Conservation (phyloP, 106 monocot genomes). For the Allium sativum region DNA sequence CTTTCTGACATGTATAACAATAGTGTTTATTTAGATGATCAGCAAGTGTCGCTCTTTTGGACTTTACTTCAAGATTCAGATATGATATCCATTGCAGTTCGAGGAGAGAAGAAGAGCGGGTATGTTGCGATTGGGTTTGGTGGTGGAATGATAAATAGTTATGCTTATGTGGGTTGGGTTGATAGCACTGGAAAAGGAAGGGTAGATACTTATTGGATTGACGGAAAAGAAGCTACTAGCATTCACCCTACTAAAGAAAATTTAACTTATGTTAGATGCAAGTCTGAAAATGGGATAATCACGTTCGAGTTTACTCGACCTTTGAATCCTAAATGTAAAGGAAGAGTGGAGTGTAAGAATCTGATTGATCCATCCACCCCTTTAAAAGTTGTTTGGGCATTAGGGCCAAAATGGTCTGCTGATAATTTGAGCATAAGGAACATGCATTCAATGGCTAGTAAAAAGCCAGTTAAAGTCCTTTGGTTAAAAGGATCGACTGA, state of each 20-base stretch:
- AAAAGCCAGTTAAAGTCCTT: slow-evolving; percentile 49
- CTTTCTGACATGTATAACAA: slow-evolving; percentile 95
- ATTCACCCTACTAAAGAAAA: slow-evolving; percentile 71
- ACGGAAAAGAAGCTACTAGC: slow-evolving; percentile 50
- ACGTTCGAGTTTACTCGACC: slow-evolving; percentile 85
- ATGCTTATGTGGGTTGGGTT: slow-evolving; percentile 86
- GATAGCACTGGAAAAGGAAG: slow-evolving; percentile 52
- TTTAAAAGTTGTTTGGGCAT: slow-evolving; percentile 78
- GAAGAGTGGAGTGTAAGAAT: slow-evolving; percentile 81
- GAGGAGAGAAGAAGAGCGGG: slow-evolving; percentile 78
- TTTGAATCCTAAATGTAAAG: slow-evolving; percentile 58
- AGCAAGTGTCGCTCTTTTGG: slow-evolving; percentile 83
- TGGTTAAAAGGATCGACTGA: slow-evolving; percentile 60
- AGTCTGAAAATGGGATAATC: slow-evolving; percentile 64
- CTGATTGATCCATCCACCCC: slow-evolving; percentile 78
- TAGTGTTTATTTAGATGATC: slow-evolving; percentile 83
- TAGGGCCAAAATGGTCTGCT: slow-evolving; percentile 80
- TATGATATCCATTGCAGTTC: slow-evolving; percentile 70
- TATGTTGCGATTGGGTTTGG: slow-evolving; percentile 95
- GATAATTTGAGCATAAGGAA: slow-evolving; percentile 61
- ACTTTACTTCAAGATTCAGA: slow-evolving; percentile 52
- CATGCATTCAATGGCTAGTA: slow-evolving; percentile 83
- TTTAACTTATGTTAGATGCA: slow-evolving; percentile 59
- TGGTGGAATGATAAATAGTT: slow-evolving; percentile 75
- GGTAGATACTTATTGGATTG: slow-evolving; percentile 86